Base-by-base conservation (phyloP, 2,329 filamentous ascomycete species). In the Hirsutella rhossiliensis region DNA sequence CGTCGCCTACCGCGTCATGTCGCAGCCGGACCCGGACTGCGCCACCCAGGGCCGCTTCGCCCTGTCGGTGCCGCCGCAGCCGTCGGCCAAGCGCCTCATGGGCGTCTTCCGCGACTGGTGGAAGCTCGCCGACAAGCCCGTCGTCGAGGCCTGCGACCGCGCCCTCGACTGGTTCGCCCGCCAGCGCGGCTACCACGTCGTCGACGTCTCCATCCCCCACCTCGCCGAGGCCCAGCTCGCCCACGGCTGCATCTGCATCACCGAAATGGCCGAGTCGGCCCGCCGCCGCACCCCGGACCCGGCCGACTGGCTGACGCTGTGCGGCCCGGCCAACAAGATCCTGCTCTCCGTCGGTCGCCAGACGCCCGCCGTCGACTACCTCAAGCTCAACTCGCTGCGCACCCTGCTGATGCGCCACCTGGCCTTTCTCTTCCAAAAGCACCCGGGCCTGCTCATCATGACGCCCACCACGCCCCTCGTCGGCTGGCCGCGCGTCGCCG, bases 1-100 rank as follows among this genome's bases (percentile, higher is more conserved):
- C 48, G 71, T 88, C 43, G 82, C 84, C n/a, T 96, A 92, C 65
- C 80, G 85, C 41, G 60, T 85, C 53, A 87, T 94, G 74, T 75
- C 84, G 2, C 73, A 78, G 43, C 84, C 87, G 0, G 75, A 94
- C 54, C 76, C 81, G 0, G 62, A 70, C 3, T 73, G 82, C 57
- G 66, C 72, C 0, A 62, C 72, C 8, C 82, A 83, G 17, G 63
- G 73, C 8, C 65, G 71, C 13, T 92, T 94, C 59, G 73, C 75
- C 0, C 69, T 78, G 4, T 78, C 76, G 13, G 50, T 66, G 8
- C 64, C 73, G 4, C 65, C 66, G 0, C 53, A 54, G 6, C 62
- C 66, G 1, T 56, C 62, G 0, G 53, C 62, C 32, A 70, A 68
- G 49, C 82, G 82, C 54, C 66, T 78, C n/a, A 70, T 95, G 41